phyloP scores from a whole-genome alignment of 768 basidiomycete species.

The Suillus ampliporus region DNA sequence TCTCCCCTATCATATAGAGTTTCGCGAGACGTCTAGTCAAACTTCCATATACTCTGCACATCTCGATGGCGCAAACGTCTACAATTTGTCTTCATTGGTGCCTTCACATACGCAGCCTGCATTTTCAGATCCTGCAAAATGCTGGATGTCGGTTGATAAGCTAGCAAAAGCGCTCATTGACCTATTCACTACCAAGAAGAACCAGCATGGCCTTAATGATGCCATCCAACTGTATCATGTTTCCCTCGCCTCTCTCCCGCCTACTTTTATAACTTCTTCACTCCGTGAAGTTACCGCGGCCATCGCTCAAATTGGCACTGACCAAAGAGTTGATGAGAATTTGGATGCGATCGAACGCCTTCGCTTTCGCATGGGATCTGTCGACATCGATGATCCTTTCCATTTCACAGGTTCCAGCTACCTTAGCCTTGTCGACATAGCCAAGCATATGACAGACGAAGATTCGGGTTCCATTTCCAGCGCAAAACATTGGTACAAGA shows the following conservation, averaged over 20 bases:
- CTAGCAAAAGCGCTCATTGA: background rate
- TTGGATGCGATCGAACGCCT: background rate
- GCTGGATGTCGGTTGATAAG: background rate
- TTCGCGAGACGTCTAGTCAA: background rate
- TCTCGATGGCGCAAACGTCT: background rate
- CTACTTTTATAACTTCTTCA: background rate
- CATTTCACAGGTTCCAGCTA: background rate
- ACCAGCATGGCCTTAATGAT: background rate
- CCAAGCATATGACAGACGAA: background rate
- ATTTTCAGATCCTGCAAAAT: background rate
- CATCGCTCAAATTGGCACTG: background rate
- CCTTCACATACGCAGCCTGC: background rate
- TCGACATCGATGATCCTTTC: background rate
- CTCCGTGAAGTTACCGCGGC: background rate
- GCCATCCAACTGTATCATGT: constrained; percentile 6
- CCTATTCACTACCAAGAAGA: background rate
- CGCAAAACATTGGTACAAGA: background rate
- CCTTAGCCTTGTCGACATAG: constrained; percentile 2
- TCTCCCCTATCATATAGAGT: background rate
- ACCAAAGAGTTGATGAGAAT: background rate
- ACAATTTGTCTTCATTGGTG: background rate
- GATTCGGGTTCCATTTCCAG: background rate
- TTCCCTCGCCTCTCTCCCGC: background rate
- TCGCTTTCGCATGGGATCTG: background rate
- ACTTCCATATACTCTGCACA: background rate